Conservation (phyloP, 2,329 filamentous ascomycete genomes). For the Orbilia blumenaviensis region DNA sequence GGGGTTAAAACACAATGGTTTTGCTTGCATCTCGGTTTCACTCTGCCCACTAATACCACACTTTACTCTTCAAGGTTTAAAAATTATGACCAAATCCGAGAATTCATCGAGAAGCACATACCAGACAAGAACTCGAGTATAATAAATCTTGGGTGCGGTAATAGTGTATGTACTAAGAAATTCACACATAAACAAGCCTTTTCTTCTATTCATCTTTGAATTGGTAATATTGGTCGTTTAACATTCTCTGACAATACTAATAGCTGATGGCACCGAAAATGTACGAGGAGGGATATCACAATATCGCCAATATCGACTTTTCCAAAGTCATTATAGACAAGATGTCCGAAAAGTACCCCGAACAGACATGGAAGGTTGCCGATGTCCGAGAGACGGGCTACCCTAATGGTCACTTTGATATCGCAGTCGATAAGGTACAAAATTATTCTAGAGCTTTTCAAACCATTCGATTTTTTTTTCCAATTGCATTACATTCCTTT, state of each 20-base stretch:
- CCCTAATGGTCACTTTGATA: slow-evolving; percentile 43
- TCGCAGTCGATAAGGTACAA: slow-evolving; percentile 56
- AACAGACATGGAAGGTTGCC: slow-evolving; percentile 55
- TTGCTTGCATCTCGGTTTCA: not conserved
- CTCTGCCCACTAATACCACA: not conserved
- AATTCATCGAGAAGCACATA: slow-evolving; percentile 52
- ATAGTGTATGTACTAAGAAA: slow-evolving; percentile 41
- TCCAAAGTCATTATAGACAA: slow-evolving; percentile 55
- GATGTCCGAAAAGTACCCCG: slow-evolving; percentile 54
- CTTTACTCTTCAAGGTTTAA: slow-evolving; percentile 27
- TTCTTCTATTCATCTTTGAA: slow-evolving; percentile 1
- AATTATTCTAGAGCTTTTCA: not conserved
- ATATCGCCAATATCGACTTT: slow-evolving; percentile 55
- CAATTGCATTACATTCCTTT: too few relatives aligned
- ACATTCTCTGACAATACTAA: not conserved
- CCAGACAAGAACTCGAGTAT: slow-evolving; percentile 46
- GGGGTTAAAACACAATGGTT: slow-evolving; percentile 1
- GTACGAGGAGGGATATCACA: slow-evolving; percentile 52
- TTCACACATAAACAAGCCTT: not conserved
- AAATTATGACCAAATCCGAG: slow-evolving; percentile 38
- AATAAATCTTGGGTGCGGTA: slow-evolving; percentile 56
- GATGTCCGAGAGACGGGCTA: slow-evolving; percentile 54
- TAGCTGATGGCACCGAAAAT: slow-evolving; percentile 53
- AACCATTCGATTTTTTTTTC: not conserved
- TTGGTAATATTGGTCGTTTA: not conserved